Base-by-base conservation (phyloP, 2,329 filamentous ascomycete species). In the Ilyonectria sp. region DNA sequence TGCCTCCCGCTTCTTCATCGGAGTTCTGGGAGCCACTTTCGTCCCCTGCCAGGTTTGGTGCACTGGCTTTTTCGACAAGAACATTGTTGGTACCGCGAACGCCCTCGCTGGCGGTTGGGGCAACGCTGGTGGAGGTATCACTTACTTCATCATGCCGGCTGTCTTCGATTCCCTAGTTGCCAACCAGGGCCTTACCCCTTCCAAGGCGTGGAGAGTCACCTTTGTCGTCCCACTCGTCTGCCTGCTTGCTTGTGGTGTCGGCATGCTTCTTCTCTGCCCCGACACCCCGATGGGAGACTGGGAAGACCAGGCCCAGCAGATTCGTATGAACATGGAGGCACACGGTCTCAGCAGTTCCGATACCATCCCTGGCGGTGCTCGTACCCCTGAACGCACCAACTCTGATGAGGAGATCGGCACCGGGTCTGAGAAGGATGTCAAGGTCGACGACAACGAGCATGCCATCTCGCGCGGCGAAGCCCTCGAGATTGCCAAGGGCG, bases 31-130 rank as follows among this genome's bases (percentile, higher is more conserved):
- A 46, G 92, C 91, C 2, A 89, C 90, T 1, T 95, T 95, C 74
- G 93, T 95, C 0, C 93, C 93, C 13, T 97, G 94, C 79, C 94
- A 97, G 78, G 95, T 97, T 7, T 97, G 94, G 94, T 93, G 92
- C 10, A 97, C 94, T 0, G 94, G 92, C 0, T 97, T 97, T 85
- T 97, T 94, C 79, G 94, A 98, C 82, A 96, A 95, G 84, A 96
- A 95, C 75, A 87, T 97, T 29, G 92, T 97, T 19, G 95, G 95
- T 54, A 95, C 93, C 6, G 93, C 94, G 68, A 98, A 97, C 77
- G 92, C 94, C 3, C 82, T 97, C 19, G 92, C 94, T 1, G 95
- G 91, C 47, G 95, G 95, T 15, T 92, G 93, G 83, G 95, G 94
- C 58, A 97, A 97, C 74, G 89, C 93, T 29, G 94, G 95, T 65